Evolutionary conservation across 1,284 basidiomycete genomes (phyloP).

Genomic region (Phylloporus sp.): DNA sequence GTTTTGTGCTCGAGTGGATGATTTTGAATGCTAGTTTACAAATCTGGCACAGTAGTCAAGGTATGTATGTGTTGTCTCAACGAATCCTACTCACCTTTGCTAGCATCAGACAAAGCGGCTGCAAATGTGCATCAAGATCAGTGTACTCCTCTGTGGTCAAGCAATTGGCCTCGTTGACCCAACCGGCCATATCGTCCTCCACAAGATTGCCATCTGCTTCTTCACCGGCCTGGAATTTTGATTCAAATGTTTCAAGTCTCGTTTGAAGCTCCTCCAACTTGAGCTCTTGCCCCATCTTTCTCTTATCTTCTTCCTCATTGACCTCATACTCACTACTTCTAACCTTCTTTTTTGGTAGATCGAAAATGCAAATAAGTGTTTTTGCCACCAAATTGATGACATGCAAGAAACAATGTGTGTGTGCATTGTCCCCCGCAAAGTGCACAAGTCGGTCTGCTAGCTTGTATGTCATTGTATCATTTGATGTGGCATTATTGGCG

Average conservation of each 20-base stretch:
- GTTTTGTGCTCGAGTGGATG: no score
- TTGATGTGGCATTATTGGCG: not conserved
- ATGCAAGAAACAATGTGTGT: not conserved
- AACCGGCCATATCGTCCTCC: no score
- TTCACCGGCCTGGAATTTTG: no score
- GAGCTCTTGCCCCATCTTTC: not conserved
- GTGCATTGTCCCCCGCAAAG: not conserved
- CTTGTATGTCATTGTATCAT: not conserved
- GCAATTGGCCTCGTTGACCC: no score
- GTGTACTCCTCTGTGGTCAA: no score
- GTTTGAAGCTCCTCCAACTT: not conserved
- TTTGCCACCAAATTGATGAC: not conserved
- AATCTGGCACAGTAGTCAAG: no score
- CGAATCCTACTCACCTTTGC: no score
- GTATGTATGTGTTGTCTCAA: no score
- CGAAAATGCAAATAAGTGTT: not conserved
- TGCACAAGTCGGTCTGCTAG: not conserved
- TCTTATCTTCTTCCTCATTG: not conserved
- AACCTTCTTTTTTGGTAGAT: not conserved
- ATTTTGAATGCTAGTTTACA: no score
- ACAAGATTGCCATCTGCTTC: no score
- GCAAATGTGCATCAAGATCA: no score
- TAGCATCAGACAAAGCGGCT: no score
- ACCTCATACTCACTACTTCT: not conserved
- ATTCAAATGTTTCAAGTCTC: not conserved